Conservation (phyloP, 495 filamentous ascomycete species). For the Paragyromitra xinjiangensis region DNA sequence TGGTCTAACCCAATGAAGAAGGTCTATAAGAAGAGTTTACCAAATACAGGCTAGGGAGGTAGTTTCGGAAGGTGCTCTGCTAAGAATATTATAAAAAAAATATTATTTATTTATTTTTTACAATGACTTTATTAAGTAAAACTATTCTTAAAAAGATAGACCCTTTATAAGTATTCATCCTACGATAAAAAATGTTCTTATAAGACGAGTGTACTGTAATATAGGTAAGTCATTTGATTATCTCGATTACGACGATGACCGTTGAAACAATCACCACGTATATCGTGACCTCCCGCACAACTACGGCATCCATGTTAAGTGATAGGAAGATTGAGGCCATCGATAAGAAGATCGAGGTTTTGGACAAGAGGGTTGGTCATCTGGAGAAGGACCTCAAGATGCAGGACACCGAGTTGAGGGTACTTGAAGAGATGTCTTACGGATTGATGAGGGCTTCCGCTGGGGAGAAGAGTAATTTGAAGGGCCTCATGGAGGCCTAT, state of each 20-base stretch:
- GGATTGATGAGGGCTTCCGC: constrained; percentile 21
- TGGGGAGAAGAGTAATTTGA: constrained; percentile 5
- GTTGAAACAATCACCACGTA: constrained; percentile 12
- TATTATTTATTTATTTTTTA: too few species aligned
- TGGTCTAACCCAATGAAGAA: too few species aligned
- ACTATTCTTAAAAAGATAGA: too few species aligned
- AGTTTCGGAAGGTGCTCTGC: too few species aligned
- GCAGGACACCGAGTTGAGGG: constrained; percentile 17
- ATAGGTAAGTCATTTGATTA: not conserved
- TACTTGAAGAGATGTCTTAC: constrained; percentile 15
- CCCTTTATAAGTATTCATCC: too few species aligned
- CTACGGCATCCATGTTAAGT: constrained; percentile 11
- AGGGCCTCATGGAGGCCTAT: constrained; percentile 8
- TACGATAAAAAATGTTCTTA: too few species aligned
- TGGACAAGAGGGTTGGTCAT: constrained; percentile 17
- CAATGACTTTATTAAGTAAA: too few species aligned
- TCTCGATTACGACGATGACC: constrained; percentile 4
- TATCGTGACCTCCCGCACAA: constrained; percentile 27
- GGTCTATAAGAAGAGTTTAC: too few species aligned
- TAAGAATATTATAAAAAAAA: too few species aligned
- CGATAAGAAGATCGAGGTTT: constrained; percentile 8
- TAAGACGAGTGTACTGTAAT: not conserved
- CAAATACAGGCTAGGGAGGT: too few species aligned
- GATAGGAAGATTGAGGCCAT: constrained; percentile 7
- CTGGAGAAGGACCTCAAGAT: constrained; percentile 28